phyloP scores from a whole-genome alignment of 73 alveolate genomes.

The Paramecium octaurelia region DNA sequence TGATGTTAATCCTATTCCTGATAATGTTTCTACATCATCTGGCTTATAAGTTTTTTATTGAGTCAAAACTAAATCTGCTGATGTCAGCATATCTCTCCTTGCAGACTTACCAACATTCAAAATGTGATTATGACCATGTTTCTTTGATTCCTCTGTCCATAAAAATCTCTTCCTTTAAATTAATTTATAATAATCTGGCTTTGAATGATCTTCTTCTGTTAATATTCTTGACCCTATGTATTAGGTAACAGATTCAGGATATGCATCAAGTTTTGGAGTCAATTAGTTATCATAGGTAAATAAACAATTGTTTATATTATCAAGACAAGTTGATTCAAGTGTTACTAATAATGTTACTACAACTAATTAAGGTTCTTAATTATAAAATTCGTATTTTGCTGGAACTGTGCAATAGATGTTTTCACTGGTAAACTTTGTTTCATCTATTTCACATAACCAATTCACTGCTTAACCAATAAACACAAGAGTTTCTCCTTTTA shows the following conservation, averaged over 20 bases:
- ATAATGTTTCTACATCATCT: neutral
- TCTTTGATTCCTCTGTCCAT: neutral
- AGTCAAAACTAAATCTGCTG: neutral
- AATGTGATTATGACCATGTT: neutral
- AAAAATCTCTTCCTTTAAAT: neutral
- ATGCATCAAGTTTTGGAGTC: neutral
- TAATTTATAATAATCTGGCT: neutral
- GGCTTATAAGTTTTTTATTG: neutral
- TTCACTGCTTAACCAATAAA: neutral
- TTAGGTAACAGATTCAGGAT: neutral
- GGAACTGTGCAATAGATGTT: neutral
- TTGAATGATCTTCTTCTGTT: neutral
- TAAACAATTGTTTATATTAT: neutral
- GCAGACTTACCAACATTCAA: neutral
- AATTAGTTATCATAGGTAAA: neutral
- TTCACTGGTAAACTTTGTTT: neutral
- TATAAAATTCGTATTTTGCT: neutral
- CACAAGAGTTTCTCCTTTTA: neutral
- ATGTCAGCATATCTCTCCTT: neutral
- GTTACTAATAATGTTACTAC: neutral
- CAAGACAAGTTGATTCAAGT: neutral
- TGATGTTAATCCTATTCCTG: neutral
- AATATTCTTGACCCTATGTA: neutral
- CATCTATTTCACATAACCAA: constrained; percentile 21
- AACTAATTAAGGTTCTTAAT: neutral